Conservation (phyloP, 179 eudicot genomes). For the Corrigiola litoralis region DNA sequence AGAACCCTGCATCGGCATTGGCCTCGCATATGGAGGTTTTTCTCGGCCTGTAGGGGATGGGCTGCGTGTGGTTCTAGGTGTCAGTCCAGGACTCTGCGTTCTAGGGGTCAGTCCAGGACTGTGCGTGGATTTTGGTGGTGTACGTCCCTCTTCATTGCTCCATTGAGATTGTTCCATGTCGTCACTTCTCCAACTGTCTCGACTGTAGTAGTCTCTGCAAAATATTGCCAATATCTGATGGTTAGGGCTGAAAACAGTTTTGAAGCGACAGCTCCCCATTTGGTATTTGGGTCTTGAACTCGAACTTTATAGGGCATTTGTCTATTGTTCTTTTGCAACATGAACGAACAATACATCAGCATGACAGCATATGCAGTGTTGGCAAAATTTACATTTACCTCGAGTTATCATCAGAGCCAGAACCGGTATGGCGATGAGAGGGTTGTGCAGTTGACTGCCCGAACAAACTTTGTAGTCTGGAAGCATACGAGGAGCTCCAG, state of each 20-base stretch:
- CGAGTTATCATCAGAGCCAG: constrained; percentile 13
- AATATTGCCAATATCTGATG: not conserved
- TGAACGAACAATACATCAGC: too few relatives aligned
- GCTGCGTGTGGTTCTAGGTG: not conserved
- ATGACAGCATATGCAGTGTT: too few relatives aligned
- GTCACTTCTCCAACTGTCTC: constrained; percentile 31
- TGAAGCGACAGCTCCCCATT: too few relatives aligned
- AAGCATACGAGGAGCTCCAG: not conserved
- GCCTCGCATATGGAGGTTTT: not conserved
- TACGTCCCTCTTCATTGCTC: constrained; percentile 7
- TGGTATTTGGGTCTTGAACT: too few relatives aligned
- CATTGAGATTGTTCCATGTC: constrained; percentile 18
- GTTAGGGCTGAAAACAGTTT: not conserved
- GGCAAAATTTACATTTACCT: too few relatives aligned
- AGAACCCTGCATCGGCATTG: not conserved
- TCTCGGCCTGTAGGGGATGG: not conserved
- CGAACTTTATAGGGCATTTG: too few relatives aligned
- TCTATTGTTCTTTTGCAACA: not conserved
- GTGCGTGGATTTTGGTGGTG: constrained; percentile 6
- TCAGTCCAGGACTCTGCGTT: not conserved
- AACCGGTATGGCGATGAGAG: constrained; percentile 2
- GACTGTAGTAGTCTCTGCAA: constrained; percentile 4
- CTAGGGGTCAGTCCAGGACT: not conserved
- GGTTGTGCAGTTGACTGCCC: constrained; percentile 18
- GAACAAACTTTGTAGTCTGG: not conserved